phyloP scores from a whole-genome alignment of 148 eudicot genomes.

The Nepenthes mirabilis region DNA sequence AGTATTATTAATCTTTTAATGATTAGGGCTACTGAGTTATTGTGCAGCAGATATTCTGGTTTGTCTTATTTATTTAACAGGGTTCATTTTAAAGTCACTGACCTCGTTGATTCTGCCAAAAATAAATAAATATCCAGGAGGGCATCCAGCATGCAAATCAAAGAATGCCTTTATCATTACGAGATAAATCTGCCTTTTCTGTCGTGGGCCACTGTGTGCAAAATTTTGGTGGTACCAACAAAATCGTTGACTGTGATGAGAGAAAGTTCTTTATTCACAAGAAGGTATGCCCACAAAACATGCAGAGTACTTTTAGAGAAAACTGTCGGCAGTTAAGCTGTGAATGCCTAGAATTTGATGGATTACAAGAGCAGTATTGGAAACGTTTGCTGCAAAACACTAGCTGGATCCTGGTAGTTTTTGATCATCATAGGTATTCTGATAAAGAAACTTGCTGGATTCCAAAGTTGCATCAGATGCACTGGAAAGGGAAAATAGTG shows the following conservation, averaged over 20 bases:
- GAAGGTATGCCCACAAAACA: conserved; percentile 6
- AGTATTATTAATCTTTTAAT: background rate
- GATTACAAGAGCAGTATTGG: conserved; percentile 18
- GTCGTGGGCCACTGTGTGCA: conserved; percentile 48
- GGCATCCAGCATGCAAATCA: conserved; percentile 29
- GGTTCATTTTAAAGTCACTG: background rate
- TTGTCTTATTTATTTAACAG: background rate
- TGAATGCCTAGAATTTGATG: conserved; percentile 25
- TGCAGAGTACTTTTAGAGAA: conserved; percentile 8
- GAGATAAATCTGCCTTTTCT: conserved; percentile 49
- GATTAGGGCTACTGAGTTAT: background rate
- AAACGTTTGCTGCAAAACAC: conserved; percentile 15
- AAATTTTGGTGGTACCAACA: conserved; percentile 10
- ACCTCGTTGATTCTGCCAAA: background rate
- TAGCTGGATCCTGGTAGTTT: conserved; percentile 40
- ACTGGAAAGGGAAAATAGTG: conserved; percentile 27
- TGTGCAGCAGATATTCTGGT: background rate
- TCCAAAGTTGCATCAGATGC: conserved; percentile 62
- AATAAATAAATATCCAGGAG: conserved; percentile 25
- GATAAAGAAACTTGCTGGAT: conserved; percentile 22
- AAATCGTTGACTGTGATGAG: conserved; percentile 15
- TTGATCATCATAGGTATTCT: conserved; percentile 16
- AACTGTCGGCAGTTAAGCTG: conserved; percentile 16
- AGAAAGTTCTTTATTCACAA: conserved; percentile 1
- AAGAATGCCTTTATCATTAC: conserved; percentile 52